phyloP scores from a whole-genome alignment of 805 yeast species.

The Lipomyces anomalus region DNA sequence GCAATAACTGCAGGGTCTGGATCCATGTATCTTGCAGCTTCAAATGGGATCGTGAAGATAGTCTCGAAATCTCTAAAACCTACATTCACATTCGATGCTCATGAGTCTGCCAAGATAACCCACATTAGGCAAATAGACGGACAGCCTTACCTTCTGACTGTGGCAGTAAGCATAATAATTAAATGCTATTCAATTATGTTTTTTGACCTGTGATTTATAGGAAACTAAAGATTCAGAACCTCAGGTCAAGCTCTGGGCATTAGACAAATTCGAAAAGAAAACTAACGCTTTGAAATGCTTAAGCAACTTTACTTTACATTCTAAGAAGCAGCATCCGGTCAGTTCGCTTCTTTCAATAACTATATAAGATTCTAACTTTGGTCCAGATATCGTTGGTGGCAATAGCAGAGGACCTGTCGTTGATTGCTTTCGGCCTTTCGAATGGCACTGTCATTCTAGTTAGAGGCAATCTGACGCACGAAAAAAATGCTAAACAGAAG shows the following conservation, averaged over 20 bases:
- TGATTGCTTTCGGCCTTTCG: slow-evolving; percentile 71
- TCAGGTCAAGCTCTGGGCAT: slow-evolving; percentile 69
- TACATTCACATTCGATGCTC: slow-evolving; percentile 52
- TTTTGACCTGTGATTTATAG: slow-evolving; percentile 5
- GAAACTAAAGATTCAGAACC: slow-evolving; percentile 58
- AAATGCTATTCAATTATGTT: neutral
- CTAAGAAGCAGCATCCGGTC: slow-evolving; percentile 49
- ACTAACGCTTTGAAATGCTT: slow-evolving; percentile 44
- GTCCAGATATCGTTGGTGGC: slow-evolving; percentile 48
- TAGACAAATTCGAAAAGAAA: slow-evolving; percentile 39
- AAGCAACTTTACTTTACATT: slow-evolving; percentile 56
- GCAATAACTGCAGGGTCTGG: slow-evolving; percentile 56
- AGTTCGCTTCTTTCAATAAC: slow-evolving; percentile 9
- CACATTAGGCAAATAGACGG: slow-evolving; percentile 46
- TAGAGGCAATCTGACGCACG: slow-evolving; percentile 82
- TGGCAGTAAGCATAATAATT: slow-evolving; percentile 37
- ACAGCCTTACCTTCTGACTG: slow-evolving; percentile 54
- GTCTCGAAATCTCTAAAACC: slow-evolving; percentile 47
- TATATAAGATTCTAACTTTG: neutral
- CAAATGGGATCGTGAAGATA: slow-evolving; percentile 49
- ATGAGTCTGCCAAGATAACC: slow-evolving; percentile 63
- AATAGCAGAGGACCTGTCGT: slow-evolving; percentile 49
- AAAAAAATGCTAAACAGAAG: slow-evolving; percentile 85
- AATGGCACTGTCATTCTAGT: slow-evolving; percentile 77
- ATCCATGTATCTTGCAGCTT: slow-evolving; percentile 55